A percentile compares a stretch with the other conserved stretches of the same genome.
phyloP scores from a whole-genome alignment of 441 rosid species.

The Euphorbia celastroides region DNA sequence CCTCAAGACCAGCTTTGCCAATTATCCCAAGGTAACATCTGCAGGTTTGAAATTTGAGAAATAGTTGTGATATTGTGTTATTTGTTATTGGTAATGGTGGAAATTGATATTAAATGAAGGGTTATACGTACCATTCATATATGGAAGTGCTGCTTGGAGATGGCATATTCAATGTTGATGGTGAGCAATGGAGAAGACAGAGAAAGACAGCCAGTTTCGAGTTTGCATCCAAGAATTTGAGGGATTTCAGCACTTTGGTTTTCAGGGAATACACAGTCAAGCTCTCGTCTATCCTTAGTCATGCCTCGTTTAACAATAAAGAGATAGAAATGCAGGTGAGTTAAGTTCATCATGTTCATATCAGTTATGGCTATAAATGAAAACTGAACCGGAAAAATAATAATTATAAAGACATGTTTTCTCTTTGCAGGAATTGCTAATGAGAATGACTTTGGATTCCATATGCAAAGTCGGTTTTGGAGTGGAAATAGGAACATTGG shows the following conservation, averaged over 20 bases:
- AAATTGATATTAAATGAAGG: constrained; percentile 37
- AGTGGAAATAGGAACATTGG: constrained; percentile 81
- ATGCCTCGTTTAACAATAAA: constrained; percentile 37
- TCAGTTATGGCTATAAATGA: not conserved
- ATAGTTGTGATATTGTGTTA: not conserved
- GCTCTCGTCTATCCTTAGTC: constrained; percentile 24
- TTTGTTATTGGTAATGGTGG: not conserved
- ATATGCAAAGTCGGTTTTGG: constrained; percentile 97
- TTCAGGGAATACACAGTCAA: constrained; percentile 76
- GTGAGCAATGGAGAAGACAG: constrained; percentile 86
- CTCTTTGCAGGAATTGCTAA: constrained; percentile 55
- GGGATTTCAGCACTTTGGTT: constrained; percentile 85
- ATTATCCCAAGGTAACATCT: constrained; percentile 25
- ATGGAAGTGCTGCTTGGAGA: constrained; percentile 96
- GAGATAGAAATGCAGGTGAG: constrained; percentile 84
- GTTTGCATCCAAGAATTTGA: constrained; percentile 93
- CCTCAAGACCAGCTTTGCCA: constrained; percentile 75
- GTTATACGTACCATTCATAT: constrained; percentile 80
- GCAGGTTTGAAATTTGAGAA: not conserved
- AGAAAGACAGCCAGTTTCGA: constrained; percentile 96
- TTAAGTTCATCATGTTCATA: not conserved
- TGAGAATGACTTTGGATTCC: constrained; percentile 94
- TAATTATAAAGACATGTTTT: not conserved
- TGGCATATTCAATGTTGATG: constrained; percentile 87
- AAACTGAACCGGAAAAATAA: not conserved